A percentile compares a stretch with the other conserved stretches of the same genome.
phyloP scores from a whole-genome alignment of 352 stramenopile species.

The Globisporangium polare region DNA sequence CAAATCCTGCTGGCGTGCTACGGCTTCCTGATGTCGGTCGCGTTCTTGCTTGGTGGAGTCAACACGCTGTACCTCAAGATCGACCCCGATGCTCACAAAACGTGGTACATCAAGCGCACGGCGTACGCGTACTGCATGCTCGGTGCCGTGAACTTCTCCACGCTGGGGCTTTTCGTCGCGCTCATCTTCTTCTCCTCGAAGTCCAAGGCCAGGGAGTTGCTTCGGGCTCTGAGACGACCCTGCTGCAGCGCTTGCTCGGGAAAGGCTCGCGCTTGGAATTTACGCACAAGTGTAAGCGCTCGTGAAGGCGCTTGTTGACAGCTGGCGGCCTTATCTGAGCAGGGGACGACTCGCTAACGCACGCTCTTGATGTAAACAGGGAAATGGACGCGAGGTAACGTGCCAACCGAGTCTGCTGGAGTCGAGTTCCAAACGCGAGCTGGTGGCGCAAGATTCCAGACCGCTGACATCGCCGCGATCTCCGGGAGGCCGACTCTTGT shows the following conservation, averaged over 20 bases:
- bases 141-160: slow-evolving; percentile 30
- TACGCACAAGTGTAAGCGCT: background rate
- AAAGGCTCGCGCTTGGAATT: background rate
- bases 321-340: background rate
- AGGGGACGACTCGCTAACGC: background rate
- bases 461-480: slow-evolving; percentile 12
- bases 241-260: background rate
- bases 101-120: slow-evolving; percentile 26
- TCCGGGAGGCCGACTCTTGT: slow-evolving; percentile 15
- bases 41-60: slow-evolving; percentile 20
- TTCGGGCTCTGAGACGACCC: slow-evolving; percentile 3
- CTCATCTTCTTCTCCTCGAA: slow-evolving; percentile 29
- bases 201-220: slow-evolving; percentile 9
- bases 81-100: slow-evolving; percentile 15
- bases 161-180: slow-evolving; percentile 27
- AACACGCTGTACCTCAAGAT: slow-evolving; percentile 26
- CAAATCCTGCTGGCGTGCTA: slow-evolving; percentile 25
- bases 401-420: slow-evolving; percentile 5
- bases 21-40: slow-evolving; percentile 23
- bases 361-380: background rate
- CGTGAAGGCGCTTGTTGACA: background rate
- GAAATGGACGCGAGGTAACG: background rate
- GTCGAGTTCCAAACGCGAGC: slow-evolving; percentile 12
- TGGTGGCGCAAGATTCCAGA: slow-evolving; percentile 10
- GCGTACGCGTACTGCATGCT: slow-evolving; percentile 28